A percentile compares a stretch with the other conserved stretches of the same genome.
Conservation (phyloP, 2,329 filamentous ascomycete genomes). For the Cladosporium austrohemisphaericum region DNA sequence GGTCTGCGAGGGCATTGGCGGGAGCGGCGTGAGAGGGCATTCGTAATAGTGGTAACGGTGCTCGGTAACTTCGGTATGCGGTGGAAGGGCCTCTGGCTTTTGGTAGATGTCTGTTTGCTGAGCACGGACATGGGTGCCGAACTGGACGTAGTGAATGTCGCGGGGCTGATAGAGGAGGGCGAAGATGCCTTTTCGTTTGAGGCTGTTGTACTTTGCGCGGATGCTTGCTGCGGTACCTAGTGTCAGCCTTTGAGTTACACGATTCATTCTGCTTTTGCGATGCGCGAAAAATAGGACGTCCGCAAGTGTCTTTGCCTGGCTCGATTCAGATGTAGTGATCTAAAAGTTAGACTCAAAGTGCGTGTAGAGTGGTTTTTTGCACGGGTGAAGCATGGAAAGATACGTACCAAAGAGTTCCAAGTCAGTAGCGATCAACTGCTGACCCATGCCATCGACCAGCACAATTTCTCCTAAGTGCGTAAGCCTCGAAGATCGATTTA, state of each 20-base stretch:
- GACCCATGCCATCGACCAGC: too few species aligned
- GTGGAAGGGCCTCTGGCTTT: neutral
- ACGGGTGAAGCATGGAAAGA: too few species aligned
- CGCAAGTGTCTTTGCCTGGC: too few species aligned
- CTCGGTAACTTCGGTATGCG: neutral
- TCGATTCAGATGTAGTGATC: too few species aligned
- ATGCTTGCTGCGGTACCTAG: neutral
- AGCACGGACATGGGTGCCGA: neutral
- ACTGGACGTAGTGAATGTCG: neutral
- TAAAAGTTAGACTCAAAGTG: too few species aligned
- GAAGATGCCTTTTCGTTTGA: neutral
- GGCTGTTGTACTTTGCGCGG: neutral
- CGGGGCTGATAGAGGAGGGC: neutral
- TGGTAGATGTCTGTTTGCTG: conserved; percentile 1
- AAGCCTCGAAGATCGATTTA: too few species aligned
- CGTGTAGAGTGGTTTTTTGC: too few species aligned
- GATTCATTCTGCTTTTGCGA: neutral
- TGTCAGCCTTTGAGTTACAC: neutral
- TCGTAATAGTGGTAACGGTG: neutral
- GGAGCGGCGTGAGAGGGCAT: neutral
- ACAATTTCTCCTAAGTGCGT: too few species aligned
- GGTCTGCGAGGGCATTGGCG: neutral
- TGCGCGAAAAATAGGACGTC: neutral
- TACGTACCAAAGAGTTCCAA: too few species aligned
- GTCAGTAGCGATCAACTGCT: too few species aligned